Evolutionary conservation across 2,329 filamentous ascomycete species (phyloP).

Genomic region (Xylariomycetidae sp.): DNA sequence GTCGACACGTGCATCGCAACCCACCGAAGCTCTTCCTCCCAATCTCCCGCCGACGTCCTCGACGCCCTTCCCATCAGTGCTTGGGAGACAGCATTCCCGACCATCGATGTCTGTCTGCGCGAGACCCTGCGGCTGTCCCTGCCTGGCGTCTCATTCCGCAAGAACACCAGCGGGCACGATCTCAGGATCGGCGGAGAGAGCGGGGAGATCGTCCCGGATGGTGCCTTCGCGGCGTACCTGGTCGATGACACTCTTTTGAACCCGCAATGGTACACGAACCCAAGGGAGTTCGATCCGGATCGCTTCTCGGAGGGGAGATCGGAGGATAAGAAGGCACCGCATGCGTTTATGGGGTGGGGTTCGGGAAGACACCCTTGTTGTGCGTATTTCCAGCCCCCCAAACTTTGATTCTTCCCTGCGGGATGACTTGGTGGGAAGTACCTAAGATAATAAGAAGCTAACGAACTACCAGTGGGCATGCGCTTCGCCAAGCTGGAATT

Average conservation of each 20-base stretch:
- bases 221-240: slow-evolving; percentile 39
- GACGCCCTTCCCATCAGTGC: slow-evolving; percentile 40
- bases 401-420: too few relatives aligned
- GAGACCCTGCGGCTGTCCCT: slow-evolving; percentile 48
- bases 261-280: slow-evolving; percentile 33
- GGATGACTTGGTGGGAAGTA: too few relatives aligned
- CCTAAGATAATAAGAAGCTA: too few relatives aligned
- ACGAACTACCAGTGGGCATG: slow-evolving; percentile 29
- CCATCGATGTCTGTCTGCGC: slow-evolving; percentile 43
- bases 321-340: slow-evolving; percentile 30
- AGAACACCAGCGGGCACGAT: slow-evolving; percentile 40
- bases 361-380: slow-evolving; percentile 32
- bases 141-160: slow-evolving; percentile 42
- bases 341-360: slow-evolving; percentile 21
- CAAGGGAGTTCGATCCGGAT: slow-evolving; percentile 37
- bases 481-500: slow-evolving; percentile 43
- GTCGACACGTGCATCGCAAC: slow-evolving; percentile 37
- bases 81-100: slow-evolving; percentile 50
- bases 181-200: slow-evolving; percentile 38
- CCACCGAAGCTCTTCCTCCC: slow-evolving; percentile 28
- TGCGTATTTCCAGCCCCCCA: slow-evolving; percentile 9
- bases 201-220: slow-evolving; percentile 42
- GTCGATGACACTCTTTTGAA: slow-evolving; percentile 41
- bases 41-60: slow-evolving; percentile 32
- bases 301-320: slow-evolving; percentile 37